Conservation (phyloP, 2,329 filamentous ascomycete species). For the Epichloe hybrida region DNA sequence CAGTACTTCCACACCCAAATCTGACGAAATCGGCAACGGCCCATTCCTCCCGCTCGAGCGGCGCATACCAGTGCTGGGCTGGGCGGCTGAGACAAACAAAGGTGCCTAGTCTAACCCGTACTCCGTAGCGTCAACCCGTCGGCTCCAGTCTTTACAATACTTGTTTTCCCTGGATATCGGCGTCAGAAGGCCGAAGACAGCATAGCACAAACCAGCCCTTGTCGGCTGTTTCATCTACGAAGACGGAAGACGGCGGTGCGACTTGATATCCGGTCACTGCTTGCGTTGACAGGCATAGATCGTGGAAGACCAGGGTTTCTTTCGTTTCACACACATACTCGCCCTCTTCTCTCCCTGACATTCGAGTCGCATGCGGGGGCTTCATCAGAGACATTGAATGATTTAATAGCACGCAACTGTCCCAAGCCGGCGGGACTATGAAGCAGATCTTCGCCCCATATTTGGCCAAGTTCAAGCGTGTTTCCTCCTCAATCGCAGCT, state of each 20-base stretch:
- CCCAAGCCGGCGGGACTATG: neutral
- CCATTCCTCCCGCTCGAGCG: neutral
- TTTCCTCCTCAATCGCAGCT: neutral
- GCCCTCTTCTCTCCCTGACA: neutral
- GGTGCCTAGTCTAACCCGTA: neutral
- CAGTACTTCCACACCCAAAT: neutral
- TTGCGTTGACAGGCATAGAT: neutral
- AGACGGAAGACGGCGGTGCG: neutral
- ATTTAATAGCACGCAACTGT: neutral
- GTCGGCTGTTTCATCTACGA: neutral
- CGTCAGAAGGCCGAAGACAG: no score
- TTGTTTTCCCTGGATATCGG: neutral
- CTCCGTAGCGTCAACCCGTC: neutral
- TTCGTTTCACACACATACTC: neutral
- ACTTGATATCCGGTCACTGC: neutral
- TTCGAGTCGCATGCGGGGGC: neutral
- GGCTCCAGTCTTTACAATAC: neutral
- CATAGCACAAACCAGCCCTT: neutral
- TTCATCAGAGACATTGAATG: neutral
- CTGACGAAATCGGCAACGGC: neutral
- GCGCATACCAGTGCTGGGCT: slow-evolving; percentile 4
- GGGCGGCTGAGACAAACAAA: neutral
- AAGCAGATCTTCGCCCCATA: neutral
- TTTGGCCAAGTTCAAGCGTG: neutral
- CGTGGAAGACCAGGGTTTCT: neutral